Conservation (phyloP, 805 yeast species). For the Yamadazyma philogaea region DNA sequence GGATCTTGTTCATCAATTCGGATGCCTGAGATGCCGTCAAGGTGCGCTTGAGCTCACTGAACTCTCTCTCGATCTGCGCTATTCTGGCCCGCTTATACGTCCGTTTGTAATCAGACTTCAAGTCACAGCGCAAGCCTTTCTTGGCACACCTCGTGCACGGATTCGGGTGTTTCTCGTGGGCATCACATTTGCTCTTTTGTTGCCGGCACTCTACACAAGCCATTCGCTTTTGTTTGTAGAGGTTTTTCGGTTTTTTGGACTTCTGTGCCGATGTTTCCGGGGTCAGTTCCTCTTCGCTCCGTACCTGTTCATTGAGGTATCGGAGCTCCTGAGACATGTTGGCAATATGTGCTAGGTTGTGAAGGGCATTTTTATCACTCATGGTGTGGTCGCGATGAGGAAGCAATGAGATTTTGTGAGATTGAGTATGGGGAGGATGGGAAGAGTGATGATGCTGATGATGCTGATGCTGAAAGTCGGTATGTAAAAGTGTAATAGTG, state of each 20-base stretch:
- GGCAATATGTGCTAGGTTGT: slow-evolving; percentile 42
- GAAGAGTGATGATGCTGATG: too few relatives aligned
- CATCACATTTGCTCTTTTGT: slow-evolving; percentile 90
- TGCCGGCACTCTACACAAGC: slow-evolving; percentile 97
- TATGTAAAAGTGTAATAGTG: too few relatives aligned
- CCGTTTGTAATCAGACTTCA: slow-evolving; percentile 80
- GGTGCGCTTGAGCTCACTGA: slow-evolving; percentile 61
- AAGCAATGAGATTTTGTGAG: slow-evolving; percentile 6
- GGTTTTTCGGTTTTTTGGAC: slow-evolving; percentile 5
- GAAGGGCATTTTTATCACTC: slow-evolving; percentile 26
- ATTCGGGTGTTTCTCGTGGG: slow-evolving; percentile 66
- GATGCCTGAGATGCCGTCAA: slow-evolving; percentile 36
- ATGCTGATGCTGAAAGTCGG: too few relatives aligned
- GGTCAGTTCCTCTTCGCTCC: slow-evolving; percentile 10
- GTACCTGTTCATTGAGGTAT: slow-evolving; percentile 25
- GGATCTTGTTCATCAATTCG: slow-evolving; percentile 27
- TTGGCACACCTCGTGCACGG: slow-evolving; percentile 83
- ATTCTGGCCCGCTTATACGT: slow-evolving; percentile 84
- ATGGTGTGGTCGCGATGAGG: slow-evolving; percentile 6
- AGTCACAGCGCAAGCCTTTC: slow-evolving; percentile 64
- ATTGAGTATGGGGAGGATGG: too few relatives aligned
- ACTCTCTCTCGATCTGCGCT: slow-evolving; percentile 81
- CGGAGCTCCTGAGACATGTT: slow-evolving; percentile 42
- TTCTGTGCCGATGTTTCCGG: neutral
- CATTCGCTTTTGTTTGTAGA: slow-evolving; percentile 47